Evolutionary conservation across 1,139 yeast species (phyloP).

Genomic region (Scheffersomyces titani): DNA sequence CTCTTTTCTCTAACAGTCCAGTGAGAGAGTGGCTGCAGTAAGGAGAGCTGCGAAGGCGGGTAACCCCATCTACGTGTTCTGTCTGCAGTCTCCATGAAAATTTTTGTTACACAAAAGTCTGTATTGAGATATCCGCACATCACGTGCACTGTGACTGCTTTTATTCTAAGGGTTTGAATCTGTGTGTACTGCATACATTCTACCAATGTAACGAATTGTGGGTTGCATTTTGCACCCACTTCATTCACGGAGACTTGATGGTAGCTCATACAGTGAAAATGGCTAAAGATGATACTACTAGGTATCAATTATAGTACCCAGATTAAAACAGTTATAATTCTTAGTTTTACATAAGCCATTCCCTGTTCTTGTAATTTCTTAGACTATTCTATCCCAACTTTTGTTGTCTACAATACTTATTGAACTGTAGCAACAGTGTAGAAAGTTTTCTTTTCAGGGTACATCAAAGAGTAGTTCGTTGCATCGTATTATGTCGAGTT

Average conservation of each 20-base stretch:
- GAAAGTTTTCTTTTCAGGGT: neutral
- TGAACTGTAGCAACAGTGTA: neutral
- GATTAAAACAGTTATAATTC: no score
- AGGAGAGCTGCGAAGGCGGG: neutral
- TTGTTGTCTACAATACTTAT: neutral
- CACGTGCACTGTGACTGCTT: slow-evolving; percentile 23
- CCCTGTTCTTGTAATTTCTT: neutral
- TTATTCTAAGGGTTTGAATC: neutral
- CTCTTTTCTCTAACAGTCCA: slow-evolving; percentile 2
- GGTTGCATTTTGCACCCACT: neutral
- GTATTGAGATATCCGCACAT: no score
- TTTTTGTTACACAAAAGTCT: slow-evolving; percentile 10
- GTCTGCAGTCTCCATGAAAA: slow-evolving; percentile 11
- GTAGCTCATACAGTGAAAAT: neutral
- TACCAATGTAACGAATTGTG: neutral
- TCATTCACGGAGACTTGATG: neutral
- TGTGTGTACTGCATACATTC: neutral
- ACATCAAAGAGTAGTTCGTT: no score
- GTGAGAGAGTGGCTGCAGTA: neutral
- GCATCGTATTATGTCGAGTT: neutral
- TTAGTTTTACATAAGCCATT: no score
- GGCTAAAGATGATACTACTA: neutral
- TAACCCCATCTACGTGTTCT: slow-evolving; percentile 7
- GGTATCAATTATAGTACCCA: neutral
- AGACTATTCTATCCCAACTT: neutral